Evolutionary conservation across 1,139 yeast species (phyloP).

Genomic region (Scheffersomyces quercinus): DNA sequence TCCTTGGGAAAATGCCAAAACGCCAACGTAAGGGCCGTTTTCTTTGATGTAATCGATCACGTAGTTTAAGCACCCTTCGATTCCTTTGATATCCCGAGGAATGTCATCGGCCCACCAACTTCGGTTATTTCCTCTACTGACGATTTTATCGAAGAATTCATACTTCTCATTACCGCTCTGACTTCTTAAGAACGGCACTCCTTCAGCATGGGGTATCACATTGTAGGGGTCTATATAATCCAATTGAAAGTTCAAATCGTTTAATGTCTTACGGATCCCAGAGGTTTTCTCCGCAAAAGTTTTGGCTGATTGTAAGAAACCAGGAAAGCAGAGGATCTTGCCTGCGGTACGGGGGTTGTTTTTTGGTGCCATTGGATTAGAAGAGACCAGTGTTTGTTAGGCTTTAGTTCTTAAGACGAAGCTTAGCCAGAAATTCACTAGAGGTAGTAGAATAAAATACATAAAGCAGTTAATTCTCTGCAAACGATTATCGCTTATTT

Average conservation of each 20-base stretch:
- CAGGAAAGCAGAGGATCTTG: conserved; percentile 41
- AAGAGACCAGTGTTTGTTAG: too few relatives aligned
- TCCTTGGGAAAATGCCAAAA: conserved; percentile 92
- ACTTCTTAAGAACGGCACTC: conserved; percentile 30
- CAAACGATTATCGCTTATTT: too few relatives aligned
- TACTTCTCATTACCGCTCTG: conserved; percentile 27
- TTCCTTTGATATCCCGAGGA: conserved; percentile 40
- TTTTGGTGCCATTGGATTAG: too few relatives aligned
- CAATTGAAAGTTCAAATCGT: conserved; percentile 51
- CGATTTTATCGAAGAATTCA: conserved; percentile 30
- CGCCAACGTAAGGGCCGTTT: conserved; percentile 87
- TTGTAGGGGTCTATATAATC: conserved; percentile 42
- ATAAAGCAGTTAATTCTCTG: too few relatives aligned
- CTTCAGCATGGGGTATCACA: conserved; percentile 22
- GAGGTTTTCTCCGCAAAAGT: conserved; percentile 78
- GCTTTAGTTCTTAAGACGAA: too few relatives aligned
- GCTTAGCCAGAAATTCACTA: too few relatives aligned
- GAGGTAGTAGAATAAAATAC: too few relatives aligned
- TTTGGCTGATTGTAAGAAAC: conserved; percentile 65
- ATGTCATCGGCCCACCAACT: conserved; percentile 43
- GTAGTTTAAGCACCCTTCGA: conserved; percentile 33
- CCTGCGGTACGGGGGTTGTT: background rate
- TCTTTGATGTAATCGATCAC: conserved; percentile 55
- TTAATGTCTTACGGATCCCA: conserved; percentile 70
- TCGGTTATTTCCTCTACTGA: conserved; percentile 51